phyloP scores from a whole-genome alignment of 441 rosid species.

The Syzygium syzygioides region DNA sequence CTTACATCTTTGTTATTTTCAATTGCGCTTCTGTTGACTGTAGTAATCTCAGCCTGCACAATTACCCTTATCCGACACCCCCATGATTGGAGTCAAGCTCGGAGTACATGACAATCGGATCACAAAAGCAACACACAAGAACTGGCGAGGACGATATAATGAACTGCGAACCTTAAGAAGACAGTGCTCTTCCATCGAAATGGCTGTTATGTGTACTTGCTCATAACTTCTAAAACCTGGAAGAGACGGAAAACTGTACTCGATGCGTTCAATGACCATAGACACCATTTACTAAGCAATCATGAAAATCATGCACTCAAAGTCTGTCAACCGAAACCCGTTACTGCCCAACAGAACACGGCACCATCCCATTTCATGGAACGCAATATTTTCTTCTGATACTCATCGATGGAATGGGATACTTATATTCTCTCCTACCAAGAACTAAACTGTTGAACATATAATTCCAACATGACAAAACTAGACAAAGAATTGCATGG shows the following conservation, averaged over 20 bases:
- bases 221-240: background rate
- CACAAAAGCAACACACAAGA: background rate
- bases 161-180: background rate
- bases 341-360: background rate
- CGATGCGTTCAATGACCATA: background rate
- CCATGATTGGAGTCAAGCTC: background rate
- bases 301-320: background rate
- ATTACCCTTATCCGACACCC: background rate
- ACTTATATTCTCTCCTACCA: background rate
- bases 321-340: background rate
- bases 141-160: background rate
- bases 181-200: background rate
- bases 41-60: background rate
- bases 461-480: background rate
- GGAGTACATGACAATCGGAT: background rate
- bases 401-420: background rate
- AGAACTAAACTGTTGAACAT: background rate
- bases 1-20: background rate
- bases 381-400: background rate
- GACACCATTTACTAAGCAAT: background rate
- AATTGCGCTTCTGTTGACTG: background rate
- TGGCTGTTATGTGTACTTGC: background rate
- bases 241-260: background rate
- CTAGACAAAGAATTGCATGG: background rate
- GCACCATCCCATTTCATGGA: background rate